phyloP scores from a whole-genome alignment of 495 filamentous ascomycete genomes.

The Penicillium coffeae region DNA sequence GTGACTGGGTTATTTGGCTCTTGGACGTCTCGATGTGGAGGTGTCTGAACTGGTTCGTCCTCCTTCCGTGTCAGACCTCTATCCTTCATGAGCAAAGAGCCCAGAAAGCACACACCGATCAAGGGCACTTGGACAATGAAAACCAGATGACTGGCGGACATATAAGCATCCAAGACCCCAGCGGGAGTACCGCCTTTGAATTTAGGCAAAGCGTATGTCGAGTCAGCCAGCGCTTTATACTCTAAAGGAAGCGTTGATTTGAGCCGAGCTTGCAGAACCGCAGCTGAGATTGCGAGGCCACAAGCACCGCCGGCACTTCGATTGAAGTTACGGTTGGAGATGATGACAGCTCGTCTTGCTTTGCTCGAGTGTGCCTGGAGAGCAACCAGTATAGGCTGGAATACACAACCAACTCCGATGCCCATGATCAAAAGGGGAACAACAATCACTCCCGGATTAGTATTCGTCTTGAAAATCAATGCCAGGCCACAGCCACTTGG shows the following conservation, averaged over 20 bases:
- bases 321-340: conserved; percentile 61
- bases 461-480: conserved; percentile 45
- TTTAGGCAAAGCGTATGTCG: conserved; percentile 40
- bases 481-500: conserved; percentile 49
- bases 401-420: conserved; percentile 53
- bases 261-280: conserved; percentile 51
- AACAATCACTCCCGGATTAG: conserved; percentile 47
- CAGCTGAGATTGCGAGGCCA: conserved; percentile 58
- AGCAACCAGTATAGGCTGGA: conserved; percentile 61
- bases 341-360: conserved; percentile 56
- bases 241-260: conserved; percentile 40
- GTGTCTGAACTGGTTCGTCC: too few species aligned
- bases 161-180: conserved; percentile 48
- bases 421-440: conserved; percentile 52
- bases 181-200: conserved; percentile 24
- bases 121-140: conserved; percentile 55
- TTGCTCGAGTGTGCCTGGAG: conserved; percentile 58
- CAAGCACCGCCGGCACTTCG: conserved; percentile 56
- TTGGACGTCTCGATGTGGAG: too few species aligned
- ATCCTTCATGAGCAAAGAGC: conserved; percentile 52
- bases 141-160: conserved; percentile 47
- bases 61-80: conserved; percentile 49
- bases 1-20: too few species aligned
- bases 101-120: conserved; percentile 49
- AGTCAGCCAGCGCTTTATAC: conserved; percentile 37